These are phyloP conservation scores for Thinopyrum elongatum DNA, from an alignment of 176 grass and related monocot species.

Conservation along the genomic window DNA sequence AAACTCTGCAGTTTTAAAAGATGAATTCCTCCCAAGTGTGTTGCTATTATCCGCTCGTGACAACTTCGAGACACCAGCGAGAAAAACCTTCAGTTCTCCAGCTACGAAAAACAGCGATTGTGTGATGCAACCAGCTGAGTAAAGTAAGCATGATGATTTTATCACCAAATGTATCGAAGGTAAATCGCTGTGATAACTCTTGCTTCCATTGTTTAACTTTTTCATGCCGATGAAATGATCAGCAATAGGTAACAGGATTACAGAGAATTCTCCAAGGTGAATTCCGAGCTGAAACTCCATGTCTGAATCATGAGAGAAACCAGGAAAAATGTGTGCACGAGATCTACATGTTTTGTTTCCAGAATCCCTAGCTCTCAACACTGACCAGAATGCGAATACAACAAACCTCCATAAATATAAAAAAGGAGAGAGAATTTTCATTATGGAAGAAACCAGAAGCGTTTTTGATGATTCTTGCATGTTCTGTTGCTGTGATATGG, in stretches of 20 bases:
- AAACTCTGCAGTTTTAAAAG: slow-evolving; percentile 40
- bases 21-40: slow-evolving; percentile 30
- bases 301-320: slow-evolving; percentile 47
- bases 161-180: slow-evolving; percentile 39
- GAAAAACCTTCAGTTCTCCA: slow-evolving; percentile 50
- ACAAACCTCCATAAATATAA: slow-evolving; percentile 53
- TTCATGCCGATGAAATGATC: slow-evolving; percentile 9
- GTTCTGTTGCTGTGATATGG: background rate
- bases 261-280: slow-evolving; percentile 58
- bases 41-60: slow-evolving; percentile 8
- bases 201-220: slow-evolving; percentile 27
- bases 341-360: slow-evolving; percentile 22
- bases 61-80: slow-evolving; percentile 29
- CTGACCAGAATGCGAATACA: slow-evolving; percentile 39
- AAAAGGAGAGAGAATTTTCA: slow-evolving; percentile 46
- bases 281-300: slow-evolving; percentile 41
- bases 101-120: slow-evolving; percentile 47
- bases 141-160: slow-evolving; percentile 60
- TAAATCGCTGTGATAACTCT: slow-evolving; percentile 25
- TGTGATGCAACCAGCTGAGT: slow-evolving; percentile 42
- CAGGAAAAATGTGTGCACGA: slow-evolving; percentile 34
- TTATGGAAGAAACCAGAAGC: slow-evolving; percentile 28
- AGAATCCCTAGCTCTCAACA: slow-evolving; percentile 20
- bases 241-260: slow-evolving; percentile 44
- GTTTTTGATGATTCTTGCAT: slow-evolving; percentile 44